A percentile compares a stretch with the other conserved stretches of the same genome.
These are phyloP conservation scores for Orbilia blumenaviensis DNA, from an alignment of 2,329 filamentous ascomycete genomes.

Conservation along the genomic window DNA sequence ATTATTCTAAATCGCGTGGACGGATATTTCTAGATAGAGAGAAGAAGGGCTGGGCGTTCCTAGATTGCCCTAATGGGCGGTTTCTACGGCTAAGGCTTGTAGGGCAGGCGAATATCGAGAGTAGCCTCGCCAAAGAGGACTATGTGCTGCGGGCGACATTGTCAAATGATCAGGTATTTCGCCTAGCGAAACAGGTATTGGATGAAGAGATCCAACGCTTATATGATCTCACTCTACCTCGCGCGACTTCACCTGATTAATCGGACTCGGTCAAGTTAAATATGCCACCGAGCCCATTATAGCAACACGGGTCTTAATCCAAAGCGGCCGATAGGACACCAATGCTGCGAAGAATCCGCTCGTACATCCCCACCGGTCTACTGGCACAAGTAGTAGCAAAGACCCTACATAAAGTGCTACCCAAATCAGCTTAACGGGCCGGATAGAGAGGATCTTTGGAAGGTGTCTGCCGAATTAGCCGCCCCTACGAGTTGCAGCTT, in stretches of 20 bases:
- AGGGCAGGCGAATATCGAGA: neutral
- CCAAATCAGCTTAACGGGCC: neutral
- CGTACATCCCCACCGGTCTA: neutral
- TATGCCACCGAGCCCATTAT: no score
- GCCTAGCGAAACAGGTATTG: neutral
- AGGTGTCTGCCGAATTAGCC: no score
- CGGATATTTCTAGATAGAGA: conserved; percentile 7
- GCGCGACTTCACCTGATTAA: neutral
- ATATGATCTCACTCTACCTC: neutral
- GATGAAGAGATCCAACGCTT: neutral
- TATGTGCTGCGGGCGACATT: conserved; percentile 2
- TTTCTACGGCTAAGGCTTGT: conserved; percentile 6
- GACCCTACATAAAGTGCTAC: neutral
- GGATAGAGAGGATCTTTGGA: neutral
- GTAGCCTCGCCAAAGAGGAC: neutral
- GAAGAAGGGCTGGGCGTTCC: neutral
- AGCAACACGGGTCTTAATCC: neutral
- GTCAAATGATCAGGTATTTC: neutral
- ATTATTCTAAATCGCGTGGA: neutral
- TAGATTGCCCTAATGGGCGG: conserved; percentile 2
- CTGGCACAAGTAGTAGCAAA: neutral
- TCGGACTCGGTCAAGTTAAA: neutral
- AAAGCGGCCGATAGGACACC: neutral
- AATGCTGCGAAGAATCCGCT: neutral
- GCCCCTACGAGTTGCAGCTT: neutral